Conservation (phyloP, 2,329 filamentous ascomycete species). For the Coniochaeta prunicola region DNA sequence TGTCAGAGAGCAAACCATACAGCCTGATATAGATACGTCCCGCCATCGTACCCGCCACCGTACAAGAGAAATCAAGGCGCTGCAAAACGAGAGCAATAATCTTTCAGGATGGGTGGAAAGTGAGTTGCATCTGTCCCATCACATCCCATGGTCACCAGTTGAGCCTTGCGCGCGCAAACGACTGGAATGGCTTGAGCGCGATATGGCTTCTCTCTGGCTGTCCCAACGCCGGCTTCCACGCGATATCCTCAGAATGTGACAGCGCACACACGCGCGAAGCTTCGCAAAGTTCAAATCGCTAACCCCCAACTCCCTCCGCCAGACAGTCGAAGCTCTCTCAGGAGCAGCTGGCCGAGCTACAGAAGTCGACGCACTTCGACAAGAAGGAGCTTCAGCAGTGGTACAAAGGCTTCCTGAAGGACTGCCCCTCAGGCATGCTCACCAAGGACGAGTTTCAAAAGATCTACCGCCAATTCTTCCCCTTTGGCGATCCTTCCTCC, state of each 20-base stretch:
- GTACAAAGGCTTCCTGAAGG: constrained; percentile 99
- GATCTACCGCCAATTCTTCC: constrained; percentile 99
- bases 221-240: not conserved
- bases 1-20: not conserved
- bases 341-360: constrained; percentile 89
- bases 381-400: constrained; percentile 99
- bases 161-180: not conserved
- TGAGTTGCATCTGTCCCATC: not conserved
- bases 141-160: not conserved
- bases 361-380: constrained; percentile 96
- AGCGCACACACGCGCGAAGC: not conserved
- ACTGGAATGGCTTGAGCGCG: not conserved
- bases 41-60: not conserved
- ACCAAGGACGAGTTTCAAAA: constrained; percentile 99
- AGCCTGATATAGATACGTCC: not conserved
- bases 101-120: not conserved
- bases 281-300: constrained; percentile 1
- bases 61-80: not conserved
- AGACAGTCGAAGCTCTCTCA: constrained; percentile 98
- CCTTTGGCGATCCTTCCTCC: constrained; percentile 92
- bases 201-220: not conserved
- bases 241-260: not conserved
- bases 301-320: constrained; percentile 10
- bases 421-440: constrained; percentile 93
- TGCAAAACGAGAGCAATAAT: not conserved